These are phyloP conservation scores for Coemansia aciculifera DNA, from an alignment of 192 early-diverging fungal species.

Conservation along the genomic window DNA sequence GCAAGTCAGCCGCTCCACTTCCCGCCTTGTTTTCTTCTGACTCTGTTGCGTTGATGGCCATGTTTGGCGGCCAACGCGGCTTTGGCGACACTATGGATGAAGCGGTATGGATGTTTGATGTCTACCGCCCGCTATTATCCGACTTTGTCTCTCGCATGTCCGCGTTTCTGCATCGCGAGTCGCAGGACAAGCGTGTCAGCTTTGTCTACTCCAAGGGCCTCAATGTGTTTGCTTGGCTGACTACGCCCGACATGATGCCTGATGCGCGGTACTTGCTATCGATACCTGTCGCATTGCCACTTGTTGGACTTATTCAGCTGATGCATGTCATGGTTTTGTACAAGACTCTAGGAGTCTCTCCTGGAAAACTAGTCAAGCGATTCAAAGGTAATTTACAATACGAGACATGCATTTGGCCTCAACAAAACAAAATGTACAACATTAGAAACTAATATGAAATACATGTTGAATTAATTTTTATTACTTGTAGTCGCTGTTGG, in stretches of 20 bases:
- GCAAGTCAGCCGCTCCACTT: background rate
- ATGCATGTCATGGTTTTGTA: slow-evolving; percentile 73
- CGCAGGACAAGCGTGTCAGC: slow-evolving; percentile 55
- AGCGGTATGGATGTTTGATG: slow-evolving; percentile 66
- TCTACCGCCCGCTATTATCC: slow-evolving; percentile 71
- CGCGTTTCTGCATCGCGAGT: slow-evolving; percentile 60
- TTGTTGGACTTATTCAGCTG: slow-evolving; percentile 88
- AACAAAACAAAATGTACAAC: background rate
- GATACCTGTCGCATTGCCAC: slow-evolving; percentile 73
- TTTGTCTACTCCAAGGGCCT: slow-evolving; percentile 66
- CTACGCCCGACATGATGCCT: slow-evolving; percentile 65
- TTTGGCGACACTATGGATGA: slow-evolving; percentile 83
- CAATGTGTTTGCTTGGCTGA: slow-evolving; percentile 79
- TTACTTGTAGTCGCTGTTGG: slow-evolving; percentile 61
- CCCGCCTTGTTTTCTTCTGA: slow-evolving; percentile 41
- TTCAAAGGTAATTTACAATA: slow-evolving; percentile 35
- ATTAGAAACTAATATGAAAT: background rate
- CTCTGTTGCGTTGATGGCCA: slow-evolving; percentile 64
- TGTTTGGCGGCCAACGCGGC: slow-evolving; percentile 95
- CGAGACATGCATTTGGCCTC: background rate
- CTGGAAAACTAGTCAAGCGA: slow-evolving; percentile 33
- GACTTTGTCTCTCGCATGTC: slow-evolving; percentile 74
- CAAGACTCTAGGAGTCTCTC: slow-evolving; percentile 61
- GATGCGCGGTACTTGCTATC: slow-evolving; percentile 68
- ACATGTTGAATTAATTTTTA: background rate